Conservation (phyloP, 495 filamentous ascomycete species). For the Aspergillus avenaceus region DNA sequence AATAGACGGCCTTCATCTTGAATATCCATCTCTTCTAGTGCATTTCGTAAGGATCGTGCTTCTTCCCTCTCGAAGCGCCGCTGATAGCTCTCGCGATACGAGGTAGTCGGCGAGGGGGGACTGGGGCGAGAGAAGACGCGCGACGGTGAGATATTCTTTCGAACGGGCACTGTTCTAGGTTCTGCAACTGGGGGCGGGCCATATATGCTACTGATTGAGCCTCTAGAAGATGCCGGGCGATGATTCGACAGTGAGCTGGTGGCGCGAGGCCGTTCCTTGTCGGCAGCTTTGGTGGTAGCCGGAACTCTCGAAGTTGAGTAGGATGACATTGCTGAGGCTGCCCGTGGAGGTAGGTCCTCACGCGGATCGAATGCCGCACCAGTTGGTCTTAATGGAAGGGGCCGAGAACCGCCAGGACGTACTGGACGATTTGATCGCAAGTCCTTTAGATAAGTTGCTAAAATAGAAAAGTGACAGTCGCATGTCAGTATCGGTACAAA, state of each 20-base stretch:
- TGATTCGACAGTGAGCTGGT: conserved; percentile 48
- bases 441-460: conserved; percentile 72
- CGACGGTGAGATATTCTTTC: conserved; percentile 42
- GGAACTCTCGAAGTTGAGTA: conserved; percentile 18
- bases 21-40: conserved; percentile 75
- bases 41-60: conserved; percentile 68
- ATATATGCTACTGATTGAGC: conserved; percentile 21
- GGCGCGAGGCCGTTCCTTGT: conserved; percentile 35
- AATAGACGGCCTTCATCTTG: conserved; percentile 67
- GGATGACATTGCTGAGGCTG: conserved; percentile 44
- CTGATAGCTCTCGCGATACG: conserved; percentile 75
- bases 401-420: conserved; percentile 75
- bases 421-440: conserved; percentile 74
- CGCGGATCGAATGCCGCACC: conserved; percentile 35
- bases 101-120: conserved; percentile 45
- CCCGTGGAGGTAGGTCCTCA: conserved; percentile 38
- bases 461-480: conserved; percentile 12
- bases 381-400: conserved; percentile 50
- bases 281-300: conserved; percentile 8
- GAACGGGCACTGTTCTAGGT: conserved; percentile 30
- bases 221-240: conserved; percentile 38
- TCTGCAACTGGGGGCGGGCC: conserved; percentile 46
- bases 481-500: background rate
- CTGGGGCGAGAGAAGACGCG: conserved; percentile 26
- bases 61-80: conserved; percentile 88